phyloP scores from a whole-genome alignment of 495 filamentous ascomycete genomes.

The Paragyromitra xinjiangensis region DNA sequence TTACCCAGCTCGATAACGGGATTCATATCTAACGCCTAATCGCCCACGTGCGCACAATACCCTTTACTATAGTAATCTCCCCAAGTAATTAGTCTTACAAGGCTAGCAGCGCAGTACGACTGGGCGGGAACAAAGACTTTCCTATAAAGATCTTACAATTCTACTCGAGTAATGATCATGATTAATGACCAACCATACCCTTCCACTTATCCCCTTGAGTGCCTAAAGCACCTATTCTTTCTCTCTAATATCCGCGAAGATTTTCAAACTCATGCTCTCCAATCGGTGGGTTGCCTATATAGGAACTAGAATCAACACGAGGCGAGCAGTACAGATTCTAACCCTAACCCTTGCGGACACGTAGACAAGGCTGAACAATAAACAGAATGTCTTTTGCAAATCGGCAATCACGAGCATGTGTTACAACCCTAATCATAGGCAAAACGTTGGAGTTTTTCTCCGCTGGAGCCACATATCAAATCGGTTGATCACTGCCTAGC shows the following conservation, averaged over 20 bases:
- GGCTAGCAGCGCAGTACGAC: too few species aligned
- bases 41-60: too few species aligned
- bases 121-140: slow-evolving; percentile 55
- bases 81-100: too few species aligned
- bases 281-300: not conserved
- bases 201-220: not conserved
- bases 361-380: slow-evolving; percentile 15
- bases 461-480: slow-evolving; percentile 6
- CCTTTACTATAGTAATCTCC: too few species aligned
- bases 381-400: not conserved
- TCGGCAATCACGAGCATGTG: not conserved
- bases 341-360: slow-evolving; percentile 26
- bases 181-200: not conserved
- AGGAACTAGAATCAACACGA: not conserved
- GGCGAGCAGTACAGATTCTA: not conserved
- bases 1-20: too few species aligned
- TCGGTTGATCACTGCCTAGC: not conserved
- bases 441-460: not conserved
- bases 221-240: not conserved
- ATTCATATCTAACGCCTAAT: too few species aligned
- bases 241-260: not conserved
- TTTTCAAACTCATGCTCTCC: not conserved
- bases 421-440: not conserved
- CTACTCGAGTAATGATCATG: not conserved
- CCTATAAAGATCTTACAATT: not conserved